Evolutionary conservation across 2,329 filamentous ascomycete genomes (phyloP), one percentile per base, ranked within the genome.

Genomic region (Botryotinia globosa): DNA sequence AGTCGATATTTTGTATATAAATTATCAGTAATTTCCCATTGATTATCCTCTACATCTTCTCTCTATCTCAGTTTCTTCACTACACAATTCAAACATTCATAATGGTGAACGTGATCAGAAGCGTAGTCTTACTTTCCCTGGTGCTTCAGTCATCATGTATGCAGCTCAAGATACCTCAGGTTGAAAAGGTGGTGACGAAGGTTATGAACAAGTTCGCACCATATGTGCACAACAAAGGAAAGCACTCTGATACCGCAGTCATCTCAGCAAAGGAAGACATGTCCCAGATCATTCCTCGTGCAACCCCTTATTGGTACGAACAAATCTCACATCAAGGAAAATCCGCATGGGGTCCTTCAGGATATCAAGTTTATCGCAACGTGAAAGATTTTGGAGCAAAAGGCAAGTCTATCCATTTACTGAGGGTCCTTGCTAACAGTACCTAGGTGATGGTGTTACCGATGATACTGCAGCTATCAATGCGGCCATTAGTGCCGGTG

Each of bases 401-500:
- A 56, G 74, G 74, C 69, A 56, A 48, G 69, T 73, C 25, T 1
- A 25, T 42, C 8, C 10, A 16, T 42, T 16, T 32, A 25, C 29
- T 18, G 9, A 44, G 6, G 29, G 93, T 12, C 34, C 0, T 8
- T 71, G 45, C 54, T 16, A 51, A 39, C 64, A 39, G 37, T 44
- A 37, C 34, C 12, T 67, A 74, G 76, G 77, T 64, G 88, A 91
- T 77, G 76, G 90, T 20, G 82, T 84, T 0, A 91, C 91, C 29
- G 94, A 98, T 80, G 94, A 97, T 80, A 97, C 94, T 0, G 75
- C 83, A 1, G 93, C 94, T 73, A 97, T 98, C 87, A 97, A 97
- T 84, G 82, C 84, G 37, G 78, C 77, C 16, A 77, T 79, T 2
- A 75, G 69, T 65, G 51, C 63, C 42, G 76, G 76, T 34, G 71